Percentiles rank a stretch among this genome's conserved stretches.
phyloP scores from a whole-genome alignment of 2,329 filamentous ascomycete genomes.

The Blastomyces emzantsi region DNA sequence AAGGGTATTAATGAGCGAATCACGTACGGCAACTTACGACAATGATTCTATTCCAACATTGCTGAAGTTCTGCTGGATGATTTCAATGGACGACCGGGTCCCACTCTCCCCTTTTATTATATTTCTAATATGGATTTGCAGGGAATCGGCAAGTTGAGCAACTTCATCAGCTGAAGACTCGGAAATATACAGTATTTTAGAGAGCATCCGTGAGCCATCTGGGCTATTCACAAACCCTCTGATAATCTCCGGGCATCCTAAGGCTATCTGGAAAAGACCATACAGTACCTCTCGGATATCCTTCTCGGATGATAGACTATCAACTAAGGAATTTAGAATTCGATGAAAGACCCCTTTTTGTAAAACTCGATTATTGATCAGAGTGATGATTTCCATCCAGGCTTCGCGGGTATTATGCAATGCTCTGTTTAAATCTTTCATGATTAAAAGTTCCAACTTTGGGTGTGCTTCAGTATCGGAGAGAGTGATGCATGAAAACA shows the following conservation, averaged over 20 bases:
- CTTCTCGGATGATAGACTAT: slow-evolving; percentile 34
- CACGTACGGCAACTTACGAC: slow-evolving; percentile 32
- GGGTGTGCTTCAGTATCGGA: slow-evolving; percentile 29
- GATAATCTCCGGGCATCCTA: slow-evolving; percentile 34
- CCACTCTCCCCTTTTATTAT: slow-evolving; percentile 33
- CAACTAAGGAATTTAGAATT: slow-evolving; percentile 33
- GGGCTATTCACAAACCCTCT: slow-evolving; percentile 36
- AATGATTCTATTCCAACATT: slow-evolving; percentile 37
- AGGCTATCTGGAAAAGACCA: slow-evolving; percentile 39
- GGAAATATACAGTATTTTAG: slow-evolving; percentile 44
- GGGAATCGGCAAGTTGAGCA: slow-evolving; percentile 33
- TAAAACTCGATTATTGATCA: slow-evolving; percentile 31
- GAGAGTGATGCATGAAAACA: slow-evolving; percentile 32
- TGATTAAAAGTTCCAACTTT: slow-evolving; percentile 29
- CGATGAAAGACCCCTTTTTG: slow-evolving; percentile 26
- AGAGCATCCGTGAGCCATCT: slow-evolving; percentile 44
- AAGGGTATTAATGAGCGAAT: slow-evolving; percentile 8
- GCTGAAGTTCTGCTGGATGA: slow-evolving; percentile 45
- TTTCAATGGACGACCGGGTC: slow-evolving; percentile 41
- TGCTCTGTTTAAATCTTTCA: slow-evolving; percentile 29
- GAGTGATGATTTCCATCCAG: slow-evolving; percentile 33
- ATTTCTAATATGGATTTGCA: slow-evolving; percentile 28
- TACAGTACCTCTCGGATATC: slow-evolving; percentile 31
- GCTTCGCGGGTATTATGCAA: slow-evolving; percentile 28
- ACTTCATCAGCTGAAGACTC: slow-evolving; percentile 47